Evolutionary conservation across 306 rosid species (phyloP).

Genomic region (Castanospermum australe): DNA sequence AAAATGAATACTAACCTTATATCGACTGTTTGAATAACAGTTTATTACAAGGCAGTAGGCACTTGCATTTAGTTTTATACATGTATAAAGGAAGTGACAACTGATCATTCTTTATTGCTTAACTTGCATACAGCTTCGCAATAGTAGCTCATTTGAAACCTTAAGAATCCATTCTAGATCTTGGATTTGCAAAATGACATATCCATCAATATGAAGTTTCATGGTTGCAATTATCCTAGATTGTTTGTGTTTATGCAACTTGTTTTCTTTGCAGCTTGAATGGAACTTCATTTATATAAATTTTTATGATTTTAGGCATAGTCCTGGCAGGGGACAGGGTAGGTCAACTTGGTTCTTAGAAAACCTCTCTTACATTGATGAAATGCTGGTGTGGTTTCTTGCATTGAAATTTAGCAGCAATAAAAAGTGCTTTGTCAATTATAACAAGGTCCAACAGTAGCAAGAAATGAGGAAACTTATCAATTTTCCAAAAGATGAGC

Average conservation of each 20-base stretch:
- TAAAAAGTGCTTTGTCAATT: not conserved
- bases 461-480: not conserved
- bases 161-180: not conserved
- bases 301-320: not conserved
- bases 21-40: not conserved
- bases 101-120: not conserved
- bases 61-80: not conserved
- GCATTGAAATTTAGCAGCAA: not conserved
- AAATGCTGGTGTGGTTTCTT: not conserved
- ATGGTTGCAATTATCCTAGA: not conserved
- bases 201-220: not conserved
- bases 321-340: not conserved
- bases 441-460: not conserved
- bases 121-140: not conserved
- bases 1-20: not conserved
- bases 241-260: not conserved
- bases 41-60: not conserved
- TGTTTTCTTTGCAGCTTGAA: not conserved
- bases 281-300: not conserved
- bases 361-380: not conserved
- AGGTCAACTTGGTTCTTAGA: not conserved
- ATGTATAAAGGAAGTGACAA: not conserved
- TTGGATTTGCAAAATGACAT: not conserved
- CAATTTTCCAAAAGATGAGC: not conserved
- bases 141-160: not conserved